Evolutionary conservation across 441 rosid genomes (phyloP).

Genomic region (Populus hybrid): DNA sequence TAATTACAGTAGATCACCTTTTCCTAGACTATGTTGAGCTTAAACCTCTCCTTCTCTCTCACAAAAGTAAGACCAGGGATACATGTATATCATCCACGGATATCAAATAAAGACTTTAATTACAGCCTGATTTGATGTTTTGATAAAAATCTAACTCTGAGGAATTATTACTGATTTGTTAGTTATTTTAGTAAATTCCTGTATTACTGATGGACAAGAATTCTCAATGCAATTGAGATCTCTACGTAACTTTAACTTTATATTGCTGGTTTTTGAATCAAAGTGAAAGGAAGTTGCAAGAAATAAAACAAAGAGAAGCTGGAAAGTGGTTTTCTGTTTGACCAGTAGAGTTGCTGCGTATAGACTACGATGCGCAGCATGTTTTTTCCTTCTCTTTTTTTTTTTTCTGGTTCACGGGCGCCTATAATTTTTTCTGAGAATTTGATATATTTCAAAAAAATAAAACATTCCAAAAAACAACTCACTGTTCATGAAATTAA

Average conservation of each 20-base stretch:
- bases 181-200: neutral
- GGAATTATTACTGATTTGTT: neutral
- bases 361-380: neutral
- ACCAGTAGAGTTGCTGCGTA: neutral
- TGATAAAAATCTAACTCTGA: neutral
- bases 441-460: no score
- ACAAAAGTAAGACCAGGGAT: neutral
- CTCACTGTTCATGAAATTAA: neutral
- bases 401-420: neutral
- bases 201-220: neutral
- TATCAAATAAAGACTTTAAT: neutral
- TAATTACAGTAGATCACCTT: neutral
- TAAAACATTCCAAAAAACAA: no score
- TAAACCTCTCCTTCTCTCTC: neutral
- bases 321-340: neutral
- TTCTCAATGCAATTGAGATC: neutral
- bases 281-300: neutral
- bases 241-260: neutral
- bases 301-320: neutral
- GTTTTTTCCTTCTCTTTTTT: no score
- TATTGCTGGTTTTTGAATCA: neutral
- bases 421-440: neutral
- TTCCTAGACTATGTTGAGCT: constrained; percentile 10
- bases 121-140: neutral
- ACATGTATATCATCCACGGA: neutral